phyloP scores from a whole-genome alignment of 1,139 yeast genomes.

The Candida dubliniensis region DNA sequence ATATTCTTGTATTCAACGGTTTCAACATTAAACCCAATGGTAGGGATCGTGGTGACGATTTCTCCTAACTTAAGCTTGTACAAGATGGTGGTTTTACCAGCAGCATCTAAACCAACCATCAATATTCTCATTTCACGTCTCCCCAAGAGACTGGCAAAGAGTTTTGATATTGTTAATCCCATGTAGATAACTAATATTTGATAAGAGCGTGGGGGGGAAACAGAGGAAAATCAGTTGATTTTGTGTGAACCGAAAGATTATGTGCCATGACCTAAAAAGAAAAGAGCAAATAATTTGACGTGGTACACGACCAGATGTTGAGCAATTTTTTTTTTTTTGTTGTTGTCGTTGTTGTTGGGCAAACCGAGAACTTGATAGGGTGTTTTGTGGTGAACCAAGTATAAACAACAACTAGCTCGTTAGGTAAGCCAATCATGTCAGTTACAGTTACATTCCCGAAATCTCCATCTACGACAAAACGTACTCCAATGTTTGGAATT shows the following conservation, averaged over 20 bases:
- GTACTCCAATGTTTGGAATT: not conserved
- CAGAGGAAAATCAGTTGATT: slow-evolving; percentile 1
- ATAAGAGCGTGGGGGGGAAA: not conserved
- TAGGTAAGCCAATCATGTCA: not conserved
- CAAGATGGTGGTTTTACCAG: slow-evolving; percentile 42
- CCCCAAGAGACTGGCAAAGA: slow-evolving; percentile 36
- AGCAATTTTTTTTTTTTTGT: not conserved
- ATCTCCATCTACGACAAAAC: not conserved
- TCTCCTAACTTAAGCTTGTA: slow-evolving; percentile 41
- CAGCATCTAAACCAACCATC: slow-evolving; percentile 44
- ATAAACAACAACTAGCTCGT: too few species aligned
- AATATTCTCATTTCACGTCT: slow-evolving; percentile 42
- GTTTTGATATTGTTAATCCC: slow-evolving; percentile 36
- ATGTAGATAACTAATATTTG: slow-evolving; percentile 12
- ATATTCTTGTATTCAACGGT: slow-evolving; percentile 42
- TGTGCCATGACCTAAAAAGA: slow-evolving; percentile 4
- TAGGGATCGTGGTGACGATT: slow-evolving; percentile 41
- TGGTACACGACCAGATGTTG: not conserved
- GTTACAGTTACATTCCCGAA: not conserved
- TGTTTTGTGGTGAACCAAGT: too few species aligned
- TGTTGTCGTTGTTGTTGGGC: not conserved
- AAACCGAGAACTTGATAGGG: not conserved
- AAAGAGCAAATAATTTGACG: not conserved
- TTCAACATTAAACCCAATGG: slow-evolving; percentile 42
- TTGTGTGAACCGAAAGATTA: slow-evolving; percentile 1